Base-by-base conservation (phyloP, 2,329 filamentous ascomycete species). In the Fusarium nurragi region DNA sequence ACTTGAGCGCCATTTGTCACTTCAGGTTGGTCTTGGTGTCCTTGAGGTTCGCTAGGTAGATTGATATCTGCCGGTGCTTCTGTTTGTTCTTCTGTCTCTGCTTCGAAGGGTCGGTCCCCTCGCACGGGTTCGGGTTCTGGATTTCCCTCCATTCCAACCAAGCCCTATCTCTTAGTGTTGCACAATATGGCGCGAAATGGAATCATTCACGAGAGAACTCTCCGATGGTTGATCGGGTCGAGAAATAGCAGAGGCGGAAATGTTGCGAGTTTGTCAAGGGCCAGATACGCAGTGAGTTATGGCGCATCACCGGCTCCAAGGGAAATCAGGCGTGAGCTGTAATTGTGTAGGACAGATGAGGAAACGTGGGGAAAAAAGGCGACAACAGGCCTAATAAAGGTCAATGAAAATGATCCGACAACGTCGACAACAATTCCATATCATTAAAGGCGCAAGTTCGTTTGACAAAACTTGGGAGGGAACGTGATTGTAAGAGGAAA, bases 141-240 rank as follows among this genome's bases (percentile, higher is more conserved):
- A 66, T 70, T 70, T 65, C 56, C 67, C 54, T 74, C 71, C 72
- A 74, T 74, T 67, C 69, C 68, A 68, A 16, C 21, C 41, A 54
- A 30, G 19, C 39, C 39, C 39, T 60, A 34, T 52, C 50, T 57
- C 30, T n/a, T 41, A 46, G 41, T 39, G 47, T 50, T 55, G 49
- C 36, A 60, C 60, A 60, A 54, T 45, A 10, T 16, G 34, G 19
- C 47, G 50, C 48, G 34, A 37, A 23, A 49, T 12, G 12, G 8
- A 18, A 19, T 59, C 32, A 38, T 28, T 45, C 19, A 45, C 25
- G 32, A 32, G 13, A 30, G 34, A 37, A 11, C 37, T 53, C 60
- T 38, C 26, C 26, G 45, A 46, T 44, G 36, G n/a, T 54, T 40
- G 40, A 26, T 61, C 40, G 30, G n/a, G 44, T 53, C 25, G 63